phyloP scores from a whole-genome alignment of 805 yeast genomes.

The Yamadazyma sp. region DNA sequence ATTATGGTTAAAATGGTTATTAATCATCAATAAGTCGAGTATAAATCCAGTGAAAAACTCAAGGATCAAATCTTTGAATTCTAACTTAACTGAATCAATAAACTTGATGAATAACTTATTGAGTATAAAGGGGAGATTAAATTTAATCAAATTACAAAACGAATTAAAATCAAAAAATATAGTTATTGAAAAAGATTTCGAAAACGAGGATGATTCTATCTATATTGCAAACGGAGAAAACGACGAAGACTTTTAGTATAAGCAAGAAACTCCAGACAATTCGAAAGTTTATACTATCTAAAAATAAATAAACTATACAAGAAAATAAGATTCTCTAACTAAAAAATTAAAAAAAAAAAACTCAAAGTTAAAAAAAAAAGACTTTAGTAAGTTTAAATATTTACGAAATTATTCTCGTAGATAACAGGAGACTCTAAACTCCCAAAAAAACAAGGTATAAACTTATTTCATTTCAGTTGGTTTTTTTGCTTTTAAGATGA shows the following conservation, averaged over 20 bases:
- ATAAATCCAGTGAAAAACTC: conserved; percentile 2
- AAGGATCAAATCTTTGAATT: conserved; percentile 46
- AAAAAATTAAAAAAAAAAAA: too few species aligned
- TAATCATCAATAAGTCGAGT: conserved; percentile 47
- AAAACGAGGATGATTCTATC: conserved; percentile 28
- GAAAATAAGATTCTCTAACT: too few species aligned
- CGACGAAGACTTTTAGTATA: conserved; percentile 19
- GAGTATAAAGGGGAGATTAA: conserved; percentile 82
- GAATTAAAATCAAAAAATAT: conserved; percentile 47
- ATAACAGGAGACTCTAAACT: too few species aligned
- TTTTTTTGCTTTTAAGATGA: too few species aligned
- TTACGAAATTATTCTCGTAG: too few species aligned
- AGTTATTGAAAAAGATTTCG: conserved; percentile 17
- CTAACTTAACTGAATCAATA: conserved; percentile 53
- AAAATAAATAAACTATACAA: too few species aligned
- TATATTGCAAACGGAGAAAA: conserved; percentile 40
- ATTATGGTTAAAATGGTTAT: conserved; percentile 79
- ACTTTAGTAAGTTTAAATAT: too few species aligned
- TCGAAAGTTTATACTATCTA: too few species aligned
- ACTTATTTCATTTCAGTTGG: too few species aligned
- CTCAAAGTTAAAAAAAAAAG: too few species aligned
- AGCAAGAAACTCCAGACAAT: too few species aligned
- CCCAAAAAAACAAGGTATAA: too few species aligned
- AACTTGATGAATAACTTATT: conserved; percentile 63
- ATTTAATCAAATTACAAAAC: conserved; percentile 72